phyloP scores from a whole-genome alignment of 352 stramenopile genomes.

The Phytopythium helicoides region DNA sequence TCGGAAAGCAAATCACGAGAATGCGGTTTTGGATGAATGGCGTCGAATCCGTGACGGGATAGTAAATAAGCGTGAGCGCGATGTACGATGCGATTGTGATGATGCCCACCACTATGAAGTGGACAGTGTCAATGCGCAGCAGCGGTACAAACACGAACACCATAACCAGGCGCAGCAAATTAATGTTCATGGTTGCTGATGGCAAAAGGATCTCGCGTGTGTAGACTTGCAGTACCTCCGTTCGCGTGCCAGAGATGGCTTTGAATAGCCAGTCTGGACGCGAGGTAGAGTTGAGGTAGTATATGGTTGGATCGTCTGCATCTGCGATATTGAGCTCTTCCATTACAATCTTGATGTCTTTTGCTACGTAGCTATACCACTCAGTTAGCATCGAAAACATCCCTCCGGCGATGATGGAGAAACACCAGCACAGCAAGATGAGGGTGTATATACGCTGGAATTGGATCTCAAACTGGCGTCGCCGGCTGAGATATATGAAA shows the following conservation, averaged over 20 bases:
- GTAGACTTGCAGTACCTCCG: conserved; percentile 57
- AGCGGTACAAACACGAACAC: conserved; percentile 74
- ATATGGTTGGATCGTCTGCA: conserved; percentile 22
- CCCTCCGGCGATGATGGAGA: conserved; percentile 68
- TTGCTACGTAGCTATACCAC: conserved; percentile 73
- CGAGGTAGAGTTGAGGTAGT: conserved; percentile 60
- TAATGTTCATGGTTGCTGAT: conserved; percentile 78
- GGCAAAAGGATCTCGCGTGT: conserved; percentile 65
- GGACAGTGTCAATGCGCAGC: conserved; percentile 69
- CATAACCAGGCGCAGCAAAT: conserved; percentile 72
- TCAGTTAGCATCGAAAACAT: conserved; percentile 86
- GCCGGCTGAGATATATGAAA: conserved; percentile 59
- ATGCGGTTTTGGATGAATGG: conserved; percentile 70
- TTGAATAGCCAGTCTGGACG: conserved; percentile 58
- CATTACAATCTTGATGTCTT: conserved; percentile 69
- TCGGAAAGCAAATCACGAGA: conserved; percentile 67
- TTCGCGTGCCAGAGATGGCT: conserved; percentile 42
- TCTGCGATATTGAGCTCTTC: conserved; percentile 42
- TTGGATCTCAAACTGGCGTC: conserved; percentile 62
- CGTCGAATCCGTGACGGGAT: conserved; percentile 50
- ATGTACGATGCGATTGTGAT: conserved; percentile 62
- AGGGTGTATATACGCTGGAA: conserved; percentile 76
- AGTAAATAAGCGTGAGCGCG: conserved; percentile 60
- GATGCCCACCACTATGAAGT: conserved; percentile 57
- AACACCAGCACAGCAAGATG: conserved; percentile 65